Conservation (phyloP, 1,284 basidiomycete species). For the Leccinum cinnamomeum region DNA sequence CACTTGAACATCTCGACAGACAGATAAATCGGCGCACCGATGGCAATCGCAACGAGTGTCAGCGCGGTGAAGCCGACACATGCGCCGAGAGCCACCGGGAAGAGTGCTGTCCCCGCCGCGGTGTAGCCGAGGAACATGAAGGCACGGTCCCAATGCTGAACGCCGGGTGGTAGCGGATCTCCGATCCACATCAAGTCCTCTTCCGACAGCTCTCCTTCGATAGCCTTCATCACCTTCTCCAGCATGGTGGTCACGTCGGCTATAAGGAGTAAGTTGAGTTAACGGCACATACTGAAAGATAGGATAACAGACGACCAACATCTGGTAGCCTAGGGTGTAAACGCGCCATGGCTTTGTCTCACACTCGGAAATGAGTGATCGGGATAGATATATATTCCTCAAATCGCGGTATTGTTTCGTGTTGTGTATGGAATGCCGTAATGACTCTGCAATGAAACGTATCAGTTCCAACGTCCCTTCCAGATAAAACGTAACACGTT, state of each 20-base stretch:
- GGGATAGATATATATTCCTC: slow-evolving; percentile 20
- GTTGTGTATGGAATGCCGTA: no score
- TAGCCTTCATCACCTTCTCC: neutral
- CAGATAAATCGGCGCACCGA: neutral
- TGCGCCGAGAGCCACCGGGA: no score
- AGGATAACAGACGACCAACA: slow-evolving; percentile 9
- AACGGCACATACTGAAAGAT: neutral
- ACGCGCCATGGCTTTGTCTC: slow-evolving; percentile 21
- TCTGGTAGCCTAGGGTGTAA: slow-evolving; percentile 18
- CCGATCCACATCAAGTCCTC: neutral
- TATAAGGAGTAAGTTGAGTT: neutral
- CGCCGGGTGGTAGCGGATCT: no score
- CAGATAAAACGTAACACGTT: neutral
- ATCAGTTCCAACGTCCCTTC: no score
- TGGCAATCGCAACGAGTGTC: neutral
- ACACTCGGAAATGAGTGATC: slow-evolving; percentile 15
- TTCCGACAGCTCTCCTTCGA: slow-evolving; percentile 22
- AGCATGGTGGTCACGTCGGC: slow-evolving; percentile 16
- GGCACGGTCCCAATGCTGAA: no score
- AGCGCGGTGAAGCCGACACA: neutral
- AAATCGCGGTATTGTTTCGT: slow-evolving; percentile 12
- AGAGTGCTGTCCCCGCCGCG: no score
- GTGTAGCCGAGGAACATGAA: no score
- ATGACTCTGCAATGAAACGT: no score
- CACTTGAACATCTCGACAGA: neutral